Evolutionary conservation across 768 basidiomycete species (phyloP).

Genomic region (Leucogyrophana mollusca): DNA sequence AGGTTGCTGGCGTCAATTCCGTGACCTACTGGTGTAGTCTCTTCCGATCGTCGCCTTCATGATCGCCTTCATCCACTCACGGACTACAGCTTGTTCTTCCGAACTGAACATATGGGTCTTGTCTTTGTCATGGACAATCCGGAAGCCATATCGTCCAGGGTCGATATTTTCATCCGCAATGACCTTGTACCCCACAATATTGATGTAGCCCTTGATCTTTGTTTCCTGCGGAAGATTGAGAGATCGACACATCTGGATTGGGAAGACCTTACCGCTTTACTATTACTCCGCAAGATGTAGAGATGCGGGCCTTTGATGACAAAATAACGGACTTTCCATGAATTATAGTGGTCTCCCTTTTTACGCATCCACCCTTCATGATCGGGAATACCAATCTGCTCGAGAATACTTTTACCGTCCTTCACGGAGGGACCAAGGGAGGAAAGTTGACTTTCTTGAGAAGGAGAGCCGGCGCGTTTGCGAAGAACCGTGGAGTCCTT

Average conservation of each 20-base stretch:
- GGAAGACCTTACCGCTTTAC: slow-evolving; percentile 35
- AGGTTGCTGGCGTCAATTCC: background rate
- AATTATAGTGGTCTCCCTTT: slow-evolving; percentile 89
- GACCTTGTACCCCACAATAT: slow-evolving; percentile 89
- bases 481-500: slow-evolving; percentile 43
- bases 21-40: slow-evolving; percentile 80
- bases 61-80: slow-evolving; percentile 99
- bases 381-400: slow-evolving; percentile 90
- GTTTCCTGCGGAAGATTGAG: slow-evolving; percentile 59
- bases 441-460: slow-evolving; percentile 17
- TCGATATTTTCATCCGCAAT: slow-evolving; percentile 89
- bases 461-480: slow-evolving; percentile 48
- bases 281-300: slow-evolving; percentile 82
- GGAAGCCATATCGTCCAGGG: slow-evolving; percentile 93
- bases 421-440: slow-evolving; percentile 39
- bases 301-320: slow-evolving; percentile 90
- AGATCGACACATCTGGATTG: background rate
- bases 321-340: slow-evolving; percentile 91
- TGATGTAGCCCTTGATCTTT: slow-evolving; percentile 94
- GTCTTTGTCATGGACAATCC: slow-evolving; percentile 85
- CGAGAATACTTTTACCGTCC: slow-evolving; percentile 72
- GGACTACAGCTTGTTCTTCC: slow-evolving; percentile 76
- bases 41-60: slow-evolving; percentile 98
- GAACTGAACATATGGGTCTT: slow-evolving; percentile 91
- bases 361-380: slow-evolving; percentile 94